Base-by-base conservation (phyloP, 1,139 yeast species). In the Pneumocystis oryctolagi region DNA sequence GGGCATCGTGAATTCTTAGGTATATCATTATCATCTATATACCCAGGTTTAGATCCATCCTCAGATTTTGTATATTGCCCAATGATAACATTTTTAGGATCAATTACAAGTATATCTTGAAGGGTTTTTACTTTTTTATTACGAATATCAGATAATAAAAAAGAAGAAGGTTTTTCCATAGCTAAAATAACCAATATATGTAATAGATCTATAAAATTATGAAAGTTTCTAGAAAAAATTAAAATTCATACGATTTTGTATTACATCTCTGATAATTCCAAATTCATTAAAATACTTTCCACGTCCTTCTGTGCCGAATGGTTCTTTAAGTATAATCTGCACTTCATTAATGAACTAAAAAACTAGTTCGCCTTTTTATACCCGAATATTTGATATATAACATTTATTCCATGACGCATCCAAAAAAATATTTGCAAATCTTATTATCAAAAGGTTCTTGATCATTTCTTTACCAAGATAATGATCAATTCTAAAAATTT, bases 381-480 rank as follows among this genome's bases (percentile, higher is more conserved):
- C 59, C 76, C 90, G 97, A 67, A 92, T 84, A 62, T 85, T 82
- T 67, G 83, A 80, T 71, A 92, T 84, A 74, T 82, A 84, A 68
- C 86, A 81, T 73, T 80, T 83, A 77, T 87, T 86, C 97, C 97
- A 92, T 63, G 87, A 82, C 31, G 95, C 88, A 71, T 82, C 82
- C 71, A 92, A 79, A 74, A 90, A 81, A 71, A 84, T 84, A 76
- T 92, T 92, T 68, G 95, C 96, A 73, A 92, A 92, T 72, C 98
- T 82, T 71, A 90, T 78, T 57, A 89, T 89, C 67, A 89, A 77
- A 72, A 94, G 80, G 77, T 90, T 92, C 79, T 92, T 92, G 65
- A 94, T 97, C 92, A 92, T 84, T 77, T 92, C 98, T 78, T 92
- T 92, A 69, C 98, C 98, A 70, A 94, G 79, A 74, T 94, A 92